Conservation (phyloP, 306 rosid species). For the Fagus crenata region DNA sequence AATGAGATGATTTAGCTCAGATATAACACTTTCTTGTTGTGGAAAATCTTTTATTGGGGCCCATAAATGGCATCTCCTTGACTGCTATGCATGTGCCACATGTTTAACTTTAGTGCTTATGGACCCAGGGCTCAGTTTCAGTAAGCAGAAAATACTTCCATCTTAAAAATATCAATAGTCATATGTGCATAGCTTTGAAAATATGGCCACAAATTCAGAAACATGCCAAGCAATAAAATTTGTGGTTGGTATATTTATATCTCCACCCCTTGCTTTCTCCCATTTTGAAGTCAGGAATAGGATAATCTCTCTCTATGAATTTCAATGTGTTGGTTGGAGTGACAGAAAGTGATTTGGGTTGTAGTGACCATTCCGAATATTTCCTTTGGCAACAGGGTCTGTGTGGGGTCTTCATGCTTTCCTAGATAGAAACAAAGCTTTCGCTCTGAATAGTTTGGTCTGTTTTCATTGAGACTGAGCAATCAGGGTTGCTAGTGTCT, state of each 20-base stretch:
- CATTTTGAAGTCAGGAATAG: constrained; percentile 25
- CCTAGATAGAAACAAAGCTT: constrained; percentile 28
- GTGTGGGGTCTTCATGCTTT: constrained; percentile 36
- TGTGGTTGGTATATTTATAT: constrained; percentile 25
- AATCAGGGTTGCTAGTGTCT: not conserved
- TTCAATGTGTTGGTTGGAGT: constrained; percentile 28
- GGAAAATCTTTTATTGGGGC: constrained; percentile 5
- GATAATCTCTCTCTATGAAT: constrained; percentile 23
- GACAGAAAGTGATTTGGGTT: constrained; percentile 27
- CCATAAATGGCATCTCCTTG: constrained; percentile 29
- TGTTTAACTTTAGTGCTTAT: constrained; percentile 31
- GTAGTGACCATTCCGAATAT: constrained; percentile 23
- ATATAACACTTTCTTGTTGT: constrained; percentile 22
- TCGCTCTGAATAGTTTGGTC: constrained; percentile 31
- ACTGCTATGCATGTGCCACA: constrained; percentile 41
- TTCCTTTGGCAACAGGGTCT: constrained; percentile 35
- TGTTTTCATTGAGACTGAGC: not conserved
- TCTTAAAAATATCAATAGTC: constrained; percentile 24
- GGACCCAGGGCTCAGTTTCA: constrained; percentile 31
- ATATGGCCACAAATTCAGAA: constrained; percentile 18
- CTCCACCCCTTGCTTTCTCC: constrained; percentile 9
- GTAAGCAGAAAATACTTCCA: constrained; percentile 30
- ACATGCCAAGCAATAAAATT: constrained; percentile 21
- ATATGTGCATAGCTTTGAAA: not conserved
- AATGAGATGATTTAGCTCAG: constrained; percentile 11